Conservation (phyloP, 2,329 filamentous ascomycete genomes). For the Pseudocercospora crystallina region DNA sequence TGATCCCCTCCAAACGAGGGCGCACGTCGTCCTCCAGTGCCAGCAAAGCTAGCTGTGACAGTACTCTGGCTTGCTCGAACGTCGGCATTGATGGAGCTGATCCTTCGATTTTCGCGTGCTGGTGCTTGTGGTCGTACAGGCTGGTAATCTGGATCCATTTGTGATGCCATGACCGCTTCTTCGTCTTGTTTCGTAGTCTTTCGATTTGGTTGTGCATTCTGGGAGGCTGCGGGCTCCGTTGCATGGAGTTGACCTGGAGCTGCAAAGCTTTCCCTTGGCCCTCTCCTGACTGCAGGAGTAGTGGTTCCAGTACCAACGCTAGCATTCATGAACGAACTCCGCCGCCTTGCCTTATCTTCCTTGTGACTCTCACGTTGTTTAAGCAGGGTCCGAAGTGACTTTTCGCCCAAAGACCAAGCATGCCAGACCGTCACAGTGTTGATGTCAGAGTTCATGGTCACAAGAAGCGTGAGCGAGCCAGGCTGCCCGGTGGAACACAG, state of each 20-base stretch:
- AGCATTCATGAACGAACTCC: constrained; percentile 59
- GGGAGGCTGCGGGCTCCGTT: constrained; percentile 21
- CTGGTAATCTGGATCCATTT: constrained; percentile 51
- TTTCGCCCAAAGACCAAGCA: constrained; percentile 71
- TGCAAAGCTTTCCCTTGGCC: constrained; percentile 75
- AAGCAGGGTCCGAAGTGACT: constrained; percentile 49
- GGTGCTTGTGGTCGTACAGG: constrained; percentile 46
- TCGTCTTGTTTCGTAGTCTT: constrained; percentile 36
- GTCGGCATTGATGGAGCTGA: constrained; percentile 78
- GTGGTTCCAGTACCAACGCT: constrained; percentile 69
- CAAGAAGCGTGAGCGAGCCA: constrained; percentile 64
- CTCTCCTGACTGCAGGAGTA: constrained; percentile 66
- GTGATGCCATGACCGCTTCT: constrained; percentile 50
- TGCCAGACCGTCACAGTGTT: constrained; percentile 84
- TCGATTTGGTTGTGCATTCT: constrained; percentile 23
- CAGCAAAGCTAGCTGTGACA: constrained; percentile 46
- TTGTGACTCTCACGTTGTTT: constrained; percentile 41
- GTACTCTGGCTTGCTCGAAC: constrained; percentile 41
- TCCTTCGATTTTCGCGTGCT: constrained; percentile 67
- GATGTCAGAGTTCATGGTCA: constrained; percentile 77
- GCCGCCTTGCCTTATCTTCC: constrained; percentile 56
- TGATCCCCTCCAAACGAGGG: constrained; percentile 71
- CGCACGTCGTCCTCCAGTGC: constrained; percentile 60
- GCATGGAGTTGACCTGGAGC: constrained; percentile 40
- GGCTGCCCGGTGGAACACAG: constrained; percentile 47